A percentile compares a stretch with the other conserved stretches of the same genome.
Evolutionary conservation across 176 grass and related monocot genomes (phyloP).

Genomic region (Chrysopogon serrulatus): DNA sequence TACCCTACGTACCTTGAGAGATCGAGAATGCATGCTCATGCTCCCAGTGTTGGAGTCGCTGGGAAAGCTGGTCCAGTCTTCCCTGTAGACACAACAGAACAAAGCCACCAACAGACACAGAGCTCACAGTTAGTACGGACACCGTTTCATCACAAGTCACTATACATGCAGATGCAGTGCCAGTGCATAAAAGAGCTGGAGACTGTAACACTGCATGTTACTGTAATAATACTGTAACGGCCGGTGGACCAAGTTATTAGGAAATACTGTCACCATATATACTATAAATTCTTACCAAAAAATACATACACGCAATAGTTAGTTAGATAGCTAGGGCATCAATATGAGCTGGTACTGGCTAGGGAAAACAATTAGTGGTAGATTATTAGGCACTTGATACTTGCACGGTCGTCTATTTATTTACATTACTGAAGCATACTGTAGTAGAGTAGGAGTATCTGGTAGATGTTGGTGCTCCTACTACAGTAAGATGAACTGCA

Average conservation of each 20-base stretch:
- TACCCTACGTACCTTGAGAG: conserved; percentile 52
- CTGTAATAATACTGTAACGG: neutral
- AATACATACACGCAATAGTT: neutral
- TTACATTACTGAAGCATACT: neutral
- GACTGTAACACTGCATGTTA: neutral
- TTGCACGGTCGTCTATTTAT: neutral
- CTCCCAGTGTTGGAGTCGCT: conserved; percentile 39
- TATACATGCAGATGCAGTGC: neutral
- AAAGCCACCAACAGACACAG: conserved; percentile 5
- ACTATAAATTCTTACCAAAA: neutral
- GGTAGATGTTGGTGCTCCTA: neutral
- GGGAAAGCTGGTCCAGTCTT: conserved; percentile 37
- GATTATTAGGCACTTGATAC: neutral
- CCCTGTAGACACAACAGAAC: conserved; percentile 26
- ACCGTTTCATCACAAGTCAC: neutral
- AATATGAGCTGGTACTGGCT: neutral
- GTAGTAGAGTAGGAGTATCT: neutral
- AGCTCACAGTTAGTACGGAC: neutral
- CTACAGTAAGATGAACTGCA: neutral
- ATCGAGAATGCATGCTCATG: conserved; percentile 36
- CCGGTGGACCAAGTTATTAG: neutral
- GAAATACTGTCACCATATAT: neutral
- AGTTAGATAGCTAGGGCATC: neutral
- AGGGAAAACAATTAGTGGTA: neutral
- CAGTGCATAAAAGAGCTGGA: neutral